These are phyloP conservation scores for Neofusicoccum parvum DNA, from an alignment of 2,329 filamentous ascomycete genomes.

Conservation along the genomic window DNA sequence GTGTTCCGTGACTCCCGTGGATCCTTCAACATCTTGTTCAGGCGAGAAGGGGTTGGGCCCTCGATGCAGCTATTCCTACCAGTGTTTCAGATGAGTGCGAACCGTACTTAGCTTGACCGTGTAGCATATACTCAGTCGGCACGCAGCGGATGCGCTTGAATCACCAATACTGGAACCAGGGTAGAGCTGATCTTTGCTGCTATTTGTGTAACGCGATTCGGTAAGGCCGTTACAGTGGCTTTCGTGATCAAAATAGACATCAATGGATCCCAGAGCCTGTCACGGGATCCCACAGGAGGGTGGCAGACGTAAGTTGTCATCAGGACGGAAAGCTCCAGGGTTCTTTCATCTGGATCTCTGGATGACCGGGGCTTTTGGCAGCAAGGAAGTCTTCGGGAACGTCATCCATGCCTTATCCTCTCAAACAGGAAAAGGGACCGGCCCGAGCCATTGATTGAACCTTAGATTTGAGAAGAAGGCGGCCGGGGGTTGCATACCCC, in stretches of 20 bases:
- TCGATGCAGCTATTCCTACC: not conserved
- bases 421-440: constrained; percentile 13
- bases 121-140: not conserved
- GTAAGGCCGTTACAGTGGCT: constrained; percentile 13
- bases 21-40: not conserved
- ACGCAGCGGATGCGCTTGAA: constrained; percentile 2
- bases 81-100: not conserved
- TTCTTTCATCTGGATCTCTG: not conserved
- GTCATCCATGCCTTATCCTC: constrained; percentile 1
- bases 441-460: constrained; percentile 13
- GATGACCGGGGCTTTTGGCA: not conserved
- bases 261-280: not conserved
- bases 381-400: not conserved
- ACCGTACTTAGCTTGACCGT: not conserved
- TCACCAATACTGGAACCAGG: not conserved
- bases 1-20: not conserved
- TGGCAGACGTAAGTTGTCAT: no score
- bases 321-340: not conserved
- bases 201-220: not conserved
- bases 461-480: not conserved
- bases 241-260: not conserved
- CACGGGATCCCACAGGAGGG: not conserved
- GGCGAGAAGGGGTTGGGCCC: not conserved
- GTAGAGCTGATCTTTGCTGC: not conserved
- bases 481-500: not conserved